Evolutionary conservation across 306 rosid species (phyloP).

Genomic region (Lathyrus aphaca): DNA sequence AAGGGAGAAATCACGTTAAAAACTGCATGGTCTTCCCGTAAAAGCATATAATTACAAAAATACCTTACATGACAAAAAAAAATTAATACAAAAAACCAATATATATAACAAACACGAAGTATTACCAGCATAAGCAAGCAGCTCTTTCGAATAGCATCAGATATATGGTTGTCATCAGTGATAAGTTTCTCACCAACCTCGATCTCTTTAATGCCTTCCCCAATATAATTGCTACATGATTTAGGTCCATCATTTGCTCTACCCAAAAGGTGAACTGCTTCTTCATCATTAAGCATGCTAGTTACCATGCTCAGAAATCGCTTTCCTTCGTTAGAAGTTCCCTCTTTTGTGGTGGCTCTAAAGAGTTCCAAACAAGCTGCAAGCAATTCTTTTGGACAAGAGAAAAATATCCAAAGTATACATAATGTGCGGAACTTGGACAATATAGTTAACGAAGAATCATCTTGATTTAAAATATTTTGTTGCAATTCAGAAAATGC

Average conservation of each 20-base stretch:
- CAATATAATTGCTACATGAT: slow-evolving; percentile 42
- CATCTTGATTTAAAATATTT: slow-evolving; percentile 64
- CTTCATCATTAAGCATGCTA: slow-evolving; percentile 48
- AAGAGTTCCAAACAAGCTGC: slow-evolving; percentile 83
- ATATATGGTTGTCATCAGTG: slow-evolving; percentile 46
- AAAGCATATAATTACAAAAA: slow-evolving; percentile 15
- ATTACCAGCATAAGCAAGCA: slow-evolving; percentile 83
- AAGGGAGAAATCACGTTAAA: slow-evolving; percentile 1
- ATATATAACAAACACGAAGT: slow-evolving; percentile 31
- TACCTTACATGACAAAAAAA: slow-evolving; percentile 14
- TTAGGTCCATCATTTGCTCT: slow-evolving; percentile 45
- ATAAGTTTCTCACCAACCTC: slow-evolving; percentile 45
- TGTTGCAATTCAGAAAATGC: slow-evolving; percentile 59
- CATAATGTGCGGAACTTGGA: slow-evolving; percentile 60
- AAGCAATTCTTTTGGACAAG: slow-evolving; percentile 71
- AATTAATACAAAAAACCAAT: slow-evolving; percentile 14
- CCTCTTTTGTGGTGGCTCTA: slow-evolving; percentile 57
- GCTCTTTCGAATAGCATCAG: slow-evolving; percentile 47
- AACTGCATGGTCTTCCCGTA: slow-evolving; percentile 8
- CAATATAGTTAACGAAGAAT: slow-evolving; percentile 53
- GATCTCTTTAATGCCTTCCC: slow-evolving; percentile 39
- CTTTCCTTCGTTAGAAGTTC: slow-evolving; percentile 55
- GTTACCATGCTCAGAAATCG: slow-evolving; percentile 64
- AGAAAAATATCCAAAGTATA: slow-evolving; percentile 70
- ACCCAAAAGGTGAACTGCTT: slow-evolving; percentile 40